These are phyloP conservation scores for Mycena epipterygia DNA, from an alignment of 768 basidiomycete species.

Conservation along the genomic window DNA sequence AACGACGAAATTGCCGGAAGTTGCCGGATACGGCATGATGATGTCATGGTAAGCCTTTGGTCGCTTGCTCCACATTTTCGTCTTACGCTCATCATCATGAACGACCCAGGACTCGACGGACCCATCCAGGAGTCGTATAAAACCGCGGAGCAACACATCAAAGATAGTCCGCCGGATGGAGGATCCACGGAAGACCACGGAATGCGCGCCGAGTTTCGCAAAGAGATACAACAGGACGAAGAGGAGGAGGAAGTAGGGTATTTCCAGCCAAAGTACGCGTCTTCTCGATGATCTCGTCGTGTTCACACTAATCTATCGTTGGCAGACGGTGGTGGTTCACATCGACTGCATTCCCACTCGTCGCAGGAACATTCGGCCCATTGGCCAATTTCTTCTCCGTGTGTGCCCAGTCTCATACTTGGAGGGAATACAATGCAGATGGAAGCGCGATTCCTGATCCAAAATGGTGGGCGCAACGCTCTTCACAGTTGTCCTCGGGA, in stretches of 20 bases:
- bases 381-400: constrained; percentile 56
- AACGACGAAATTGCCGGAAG: too few species aligned
- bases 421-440: constrained; percentile 44
- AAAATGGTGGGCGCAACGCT: constrained; percentile 44
- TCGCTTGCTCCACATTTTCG: too few species aligned
- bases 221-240: constrained; percentile 54
- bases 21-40: too few species aligned
- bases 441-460: constrained; percentile 46
- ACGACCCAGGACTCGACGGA: constrained; percentile 44
- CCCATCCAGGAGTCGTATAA: constrained; percentile 36
- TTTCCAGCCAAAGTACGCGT: constrained; percentile 40
- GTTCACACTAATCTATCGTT: neutral
- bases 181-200: neutral
- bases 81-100: constrained; percentile 40
- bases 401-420: constrained; percentile 52
- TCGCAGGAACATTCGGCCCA: constrained; percentile 58
- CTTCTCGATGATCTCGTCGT: neutral
- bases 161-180: neutral
- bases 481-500: neutral
- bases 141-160: constrained; percentile 21
- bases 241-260: constrained; percentile 44
- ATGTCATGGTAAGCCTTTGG: too few species aligned
- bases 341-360: constrained; percentile 55
- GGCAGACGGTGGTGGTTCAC: constrained; percentile 57
- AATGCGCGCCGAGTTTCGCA: constrained; percentile 22